Evolutionary conservation across 108 stramenopile genomes (phyloP).

Genomic region (Skeletonema costatum): DNA sequence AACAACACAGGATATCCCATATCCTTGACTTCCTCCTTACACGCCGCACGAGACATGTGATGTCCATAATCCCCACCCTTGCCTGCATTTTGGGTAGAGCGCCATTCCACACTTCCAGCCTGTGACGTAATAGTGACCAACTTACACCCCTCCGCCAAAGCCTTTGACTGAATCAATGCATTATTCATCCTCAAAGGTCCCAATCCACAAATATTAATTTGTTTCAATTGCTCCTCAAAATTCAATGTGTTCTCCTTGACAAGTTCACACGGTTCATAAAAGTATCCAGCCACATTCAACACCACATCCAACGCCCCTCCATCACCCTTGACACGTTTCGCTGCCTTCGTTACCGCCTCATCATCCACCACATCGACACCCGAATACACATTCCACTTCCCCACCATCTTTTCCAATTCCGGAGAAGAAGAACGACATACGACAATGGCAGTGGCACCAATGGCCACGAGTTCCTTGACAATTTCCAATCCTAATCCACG

Average conservation of each 20-base stretch:
- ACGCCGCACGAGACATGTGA: conserved; percentile 92
- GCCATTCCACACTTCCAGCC: conserved; percentile 88
- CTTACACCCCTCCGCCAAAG: conserved; percentile 75
- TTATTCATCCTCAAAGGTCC: conserved; percentile 86
- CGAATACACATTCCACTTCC: conserved; percentile 72
- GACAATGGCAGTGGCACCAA: conserved; percentile 82
- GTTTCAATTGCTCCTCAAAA: conserved; percentile 87
- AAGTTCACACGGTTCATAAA: conserved; percentile 78
- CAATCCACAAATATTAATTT: conserved; percentile 88
- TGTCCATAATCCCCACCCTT: conserved; percentile 88
- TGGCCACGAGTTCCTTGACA: conserved; percentile 70
- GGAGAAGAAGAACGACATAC: conserved; percentile 59
- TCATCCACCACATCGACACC: conserved; percentile 88
- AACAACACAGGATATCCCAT: conserved; percentile 80
- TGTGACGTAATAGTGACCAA: conserved; percentile 89
- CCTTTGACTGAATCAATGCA: conserved; percentile 65
- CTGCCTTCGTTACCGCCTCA: conserved; percentile 67
- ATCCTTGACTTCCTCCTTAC: conserved; percentile 84
- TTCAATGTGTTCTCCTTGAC: conserved; percentile 75
- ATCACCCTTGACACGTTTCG: conserved; percentile 63
- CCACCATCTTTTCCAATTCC: conserved; percentile 66
- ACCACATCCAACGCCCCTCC: conserved; percentile 80
- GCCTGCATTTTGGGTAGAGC: conserved; percentile 78
- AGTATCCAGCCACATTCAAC: conserved; percentile 91
- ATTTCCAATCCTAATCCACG: conserved; percentile 86